These are phyloP conservation scores for Spathaspora arborariae DNA, from an alignment of 805 yeast genomes.

Conservation along the genomic window DNA sequence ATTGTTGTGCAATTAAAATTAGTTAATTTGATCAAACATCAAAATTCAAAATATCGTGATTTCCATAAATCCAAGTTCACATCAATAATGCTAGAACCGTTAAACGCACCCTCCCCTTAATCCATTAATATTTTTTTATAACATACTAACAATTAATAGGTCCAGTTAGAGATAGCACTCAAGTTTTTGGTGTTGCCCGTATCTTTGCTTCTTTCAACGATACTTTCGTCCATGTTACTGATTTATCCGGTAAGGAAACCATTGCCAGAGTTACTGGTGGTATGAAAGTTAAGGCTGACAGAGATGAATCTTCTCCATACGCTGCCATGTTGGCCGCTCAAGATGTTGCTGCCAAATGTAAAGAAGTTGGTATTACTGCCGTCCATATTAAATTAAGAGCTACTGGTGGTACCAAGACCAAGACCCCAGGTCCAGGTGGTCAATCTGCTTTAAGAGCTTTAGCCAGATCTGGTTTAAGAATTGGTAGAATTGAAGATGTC, in stretches of 20 bases:
- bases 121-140: no score
- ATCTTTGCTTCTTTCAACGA: slow-evolving; percentile 99
- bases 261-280: slow-evolving; percentile 99
- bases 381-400: slow-evolving; percentile 99
- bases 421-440: slow-evolving; percentile 99
- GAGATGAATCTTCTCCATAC: slow-evolving; percentile 99
- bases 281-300: slow-evolving; percentile 99
- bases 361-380: slow-evolving; percentile 99
- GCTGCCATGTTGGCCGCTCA: slow-evolving; percentile 99
- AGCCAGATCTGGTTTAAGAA: slow-evolving; percentile 99
- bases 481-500: slow-evolving; percentile 99
- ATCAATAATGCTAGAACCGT: no score
- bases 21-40: no score
- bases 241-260: slow-evolving; percentile 99
- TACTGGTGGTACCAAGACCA: slow-evolving; percentile 99
- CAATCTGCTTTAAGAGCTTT: slow-evolving; percentile 98
- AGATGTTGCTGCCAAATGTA: slow-evolving; percentile 98
- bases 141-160: slow-evolving; percentile 19
- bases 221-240: slow-evolving; percentile 99
- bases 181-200: slow-evolving; percentile 99
- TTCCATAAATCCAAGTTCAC: no score
- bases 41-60: no score
- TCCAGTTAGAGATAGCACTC: slow-evolving; percentile 72
- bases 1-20: no score
- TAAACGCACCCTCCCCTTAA: no score